Evolutionary conservation across 2,329 filamentous ascomycete genomes (phyloP).

Genomic region (Diatrype stigma): DNA sequence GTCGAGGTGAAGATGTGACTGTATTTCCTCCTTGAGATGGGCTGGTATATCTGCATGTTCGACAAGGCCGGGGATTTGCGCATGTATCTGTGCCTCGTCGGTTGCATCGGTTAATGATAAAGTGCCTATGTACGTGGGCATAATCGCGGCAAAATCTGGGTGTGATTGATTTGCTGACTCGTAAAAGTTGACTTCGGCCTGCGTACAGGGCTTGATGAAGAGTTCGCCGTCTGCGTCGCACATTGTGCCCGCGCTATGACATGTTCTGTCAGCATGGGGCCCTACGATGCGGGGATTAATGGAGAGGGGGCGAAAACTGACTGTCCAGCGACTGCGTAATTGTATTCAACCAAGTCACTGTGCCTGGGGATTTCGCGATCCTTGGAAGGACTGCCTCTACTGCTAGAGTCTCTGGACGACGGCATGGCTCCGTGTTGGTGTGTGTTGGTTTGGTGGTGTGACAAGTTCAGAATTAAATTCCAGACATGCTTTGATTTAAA

Average conservation of each 20-base stretch:
- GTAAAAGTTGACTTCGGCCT: slow-evolving; percentile 86
- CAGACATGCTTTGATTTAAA: too few species aligned
- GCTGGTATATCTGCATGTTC: slow-evolving; percentile 34
- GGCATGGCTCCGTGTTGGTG: too few species aligned
- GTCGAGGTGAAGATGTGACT: slow-evolving; percentile 30
- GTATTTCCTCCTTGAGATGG: slow-evolving; percentile 37
- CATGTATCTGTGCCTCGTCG: slow-evolving; percentile 43
- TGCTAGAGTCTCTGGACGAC: slow-evolving; percentile 13
- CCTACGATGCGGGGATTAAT: slow-evolving; percentile 6
- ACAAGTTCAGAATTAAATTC: too few species aligned
- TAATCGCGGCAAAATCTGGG: slow-evolving; percentile 70
- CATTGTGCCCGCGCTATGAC: slow-evolving; percentile 77
- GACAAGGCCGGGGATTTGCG: slow-evolving; percentile 41
- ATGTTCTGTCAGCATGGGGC: slow-evolving; percentile 8
- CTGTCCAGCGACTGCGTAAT: slow-evolving; percentile 80
- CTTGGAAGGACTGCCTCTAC: slow-evolving; percentile 19
- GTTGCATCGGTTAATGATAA: slow-evolving; percentile 61
- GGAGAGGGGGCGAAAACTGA: slow-evolving; percentile 43
- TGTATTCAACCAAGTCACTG: slow-evolving; percentile 63
- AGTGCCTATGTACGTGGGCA: slow-evolving; percentile 82
- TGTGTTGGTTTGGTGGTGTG: too few species aligned
- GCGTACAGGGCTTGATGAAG: slow-evolving; percentile 91
- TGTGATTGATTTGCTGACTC: slow-evolving; percentile 63
- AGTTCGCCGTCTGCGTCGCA: slow-evolving; percentile 78
- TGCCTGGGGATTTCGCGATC: slow-evolving; percentile 47